A percentile compares a stretch with the other conserved stretches of the same genome.
These are phyloP conservation scores for Diaporthe citri DNA, from an alignment of 2,329 filamentous ascomycete genomes.

Conservation along the genomic window DNA sequence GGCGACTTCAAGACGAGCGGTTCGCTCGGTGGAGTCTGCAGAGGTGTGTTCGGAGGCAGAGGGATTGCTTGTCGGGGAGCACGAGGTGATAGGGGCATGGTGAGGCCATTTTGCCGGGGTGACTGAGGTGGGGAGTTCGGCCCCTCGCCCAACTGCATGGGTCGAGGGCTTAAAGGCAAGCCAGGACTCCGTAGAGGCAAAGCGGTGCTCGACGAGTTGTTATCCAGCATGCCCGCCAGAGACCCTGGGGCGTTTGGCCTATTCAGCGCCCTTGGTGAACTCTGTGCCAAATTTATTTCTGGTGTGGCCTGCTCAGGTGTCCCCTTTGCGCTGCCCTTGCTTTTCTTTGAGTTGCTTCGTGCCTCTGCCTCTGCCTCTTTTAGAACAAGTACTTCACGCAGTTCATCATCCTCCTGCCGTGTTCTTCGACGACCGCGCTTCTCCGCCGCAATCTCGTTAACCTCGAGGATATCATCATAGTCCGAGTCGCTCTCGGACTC, in stretches of 20 bases:
- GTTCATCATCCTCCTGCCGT: slow-evolving; percentile 86
- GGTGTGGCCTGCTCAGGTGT: slow-evolving; percentile 57
- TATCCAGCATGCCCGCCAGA: slow-evolving; percentile 64
- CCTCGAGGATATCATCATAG: slow-evolving; percentile 82
- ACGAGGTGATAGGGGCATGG: slow-evolving; percentile 72
- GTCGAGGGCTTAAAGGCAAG: slow-evolving; percentile 71
- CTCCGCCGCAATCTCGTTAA: slow-evolving; percentile 71
- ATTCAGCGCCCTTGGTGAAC: slow-evolving; percentile 55
- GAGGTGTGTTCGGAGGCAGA: slow-evolving; percentile 76
- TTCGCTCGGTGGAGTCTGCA: slow-evolving; percentile 64
- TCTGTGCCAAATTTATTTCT: slow-evolving; percentile 47
- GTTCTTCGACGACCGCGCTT: slow-evolving; percentile 84
- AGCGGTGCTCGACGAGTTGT: slow-evolving; percentile 49
- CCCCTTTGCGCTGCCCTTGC: slow-evolving; percentile 66
- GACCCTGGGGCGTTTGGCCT: slow-evolving; percentile 54
- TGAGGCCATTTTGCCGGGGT: slow-evolving; percentile 61
- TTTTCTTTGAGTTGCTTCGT: slow-evolving; percentile 81
- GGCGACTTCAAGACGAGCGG: slow-evolving; percentile 55
- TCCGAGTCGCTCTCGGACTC: slow-evolving; percentile 79
- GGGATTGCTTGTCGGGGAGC: slow-evolving; percentile 80
- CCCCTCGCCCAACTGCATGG: slow-evolving; percentile 64
- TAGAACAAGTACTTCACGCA: slow-evolving; percentile 76
- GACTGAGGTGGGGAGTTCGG: slow-evolving; percentile 77
- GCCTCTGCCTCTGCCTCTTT: slow-evolving; percentile 78
- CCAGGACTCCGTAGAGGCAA: slow-evolving; percentile 69